Conservation (phyloP, 1,284 basidiomycete genomes). For the Trichosporon asahii region DNA sequence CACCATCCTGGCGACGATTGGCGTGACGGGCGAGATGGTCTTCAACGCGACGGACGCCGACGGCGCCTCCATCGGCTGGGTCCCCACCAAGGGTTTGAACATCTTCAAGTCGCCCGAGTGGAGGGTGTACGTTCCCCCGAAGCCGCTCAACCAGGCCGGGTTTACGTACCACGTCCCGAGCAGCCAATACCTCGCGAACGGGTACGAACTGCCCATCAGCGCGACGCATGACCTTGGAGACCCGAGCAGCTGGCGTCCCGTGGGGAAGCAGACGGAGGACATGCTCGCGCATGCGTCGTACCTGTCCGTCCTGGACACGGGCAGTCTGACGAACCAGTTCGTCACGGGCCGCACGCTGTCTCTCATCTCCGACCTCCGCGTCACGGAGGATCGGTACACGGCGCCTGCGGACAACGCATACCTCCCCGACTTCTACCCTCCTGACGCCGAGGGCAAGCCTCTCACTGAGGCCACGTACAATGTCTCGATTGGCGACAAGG, state of each 20-base stretch:
- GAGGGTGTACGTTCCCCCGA: slow-evolving; percentile 8
- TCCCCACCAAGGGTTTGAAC: background rate
- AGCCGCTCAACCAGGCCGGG: background rate
- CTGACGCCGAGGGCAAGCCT: background rate
- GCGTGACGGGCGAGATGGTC: background rate
- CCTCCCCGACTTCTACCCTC: background rate
- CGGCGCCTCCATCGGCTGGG: background rate
- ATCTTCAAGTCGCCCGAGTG: slow-evolving; percentile 1
- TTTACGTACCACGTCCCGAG: slow-evolving; percentile 10
- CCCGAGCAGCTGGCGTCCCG: background rate
- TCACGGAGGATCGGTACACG: background rate
- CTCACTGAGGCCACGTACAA: background rate
- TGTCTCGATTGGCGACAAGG: background rate
- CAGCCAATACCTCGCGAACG: slow-evolving; percentile 5
- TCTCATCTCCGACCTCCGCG: slow-evolving; percentile 3
- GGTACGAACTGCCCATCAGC: background rate
- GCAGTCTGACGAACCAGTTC: slow-evolving; percentile 8
- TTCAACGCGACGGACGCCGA: slow-evolving; percentile 9
- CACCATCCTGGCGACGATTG: background rate
- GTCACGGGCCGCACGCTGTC: background rate
- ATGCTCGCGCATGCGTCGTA: slow-evolving; percentile 5
- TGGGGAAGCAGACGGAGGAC: background rate
- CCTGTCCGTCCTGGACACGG: slow-evolving; percentile 2
- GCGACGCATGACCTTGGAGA: slow-evolving; percentile 6
- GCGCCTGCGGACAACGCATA: background rate